Evolutionary conservation across 768 basidiomycete species (phyloP).

Genomic region (Melanogaster broomeanus): DNA sequence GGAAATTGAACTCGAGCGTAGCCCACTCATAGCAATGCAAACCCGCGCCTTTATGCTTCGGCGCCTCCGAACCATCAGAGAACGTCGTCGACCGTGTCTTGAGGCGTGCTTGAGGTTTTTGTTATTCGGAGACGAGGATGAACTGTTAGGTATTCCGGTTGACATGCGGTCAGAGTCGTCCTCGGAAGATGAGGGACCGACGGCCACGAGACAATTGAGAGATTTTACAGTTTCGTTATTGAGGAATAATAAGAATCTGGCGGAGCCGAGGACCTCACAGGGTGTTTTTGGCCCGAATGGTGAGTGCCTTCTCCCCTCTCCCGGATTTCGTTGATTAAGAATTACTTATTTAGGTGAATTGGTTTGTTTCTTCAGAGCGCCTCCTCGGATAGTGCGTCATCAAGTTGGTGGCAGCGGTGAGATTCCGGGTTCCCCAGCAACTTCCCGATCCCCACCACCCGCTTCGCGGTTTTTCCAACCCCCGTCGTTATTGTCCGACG

Average conservation of each 20-base stretch:
- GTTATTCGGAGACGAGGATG: conserved; percentile 66
- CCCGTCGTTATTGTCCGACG: conserved; percentile 71
- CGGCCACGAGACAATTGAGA: conserved; percentile 41
- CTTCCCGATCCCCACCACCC: conserved; percentile 21
- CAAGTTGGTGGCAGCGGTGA: conserved; percentile 36
- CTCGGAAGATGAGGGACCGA: conserved; percentile 59
- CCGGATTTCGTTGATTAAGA: conserved; percentile 2
- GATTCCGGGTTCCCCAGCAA: conserved; percentile 50
- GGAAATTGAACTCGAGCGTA: conserved; percentile 80
- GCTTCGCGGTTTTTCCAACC: conserved; percentile 51
- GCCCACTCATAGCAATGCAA: conserved; percentile 74
- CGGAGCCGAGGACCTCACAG: conserved; percentile 84
- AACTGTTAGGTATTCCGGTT: conserved; percentile 39
- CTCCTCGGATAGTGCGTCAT: conserved; percentile 70
- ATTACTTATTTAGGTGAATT: conserved; percentile 64
- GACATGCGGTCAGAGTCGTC: conserved; percentile 61
- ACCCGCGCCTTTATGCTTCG: conserved; percentile 79
- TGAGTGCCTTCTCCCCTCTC: conserved; percentile 28
- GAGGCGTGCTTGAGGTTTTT: conserved; percentile 84
- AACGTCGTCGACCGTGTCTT: conserved; percentile 77
- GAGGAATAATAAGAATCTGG: conserved; percentile 72
- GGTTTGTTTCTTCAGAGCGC: conserved; percentile 82
- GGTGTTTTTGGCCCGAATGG: conserved; percentile 90
- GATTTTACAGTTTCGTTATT: conserved; percentile 56
- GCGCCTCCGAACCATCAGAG: conserved; percentile 70